Evolutionary conservation across 805 yeast genomes (phyloP), one percentile per base, ranked within the genome.

Genomic region (Candida rishiriensis): DNA sequence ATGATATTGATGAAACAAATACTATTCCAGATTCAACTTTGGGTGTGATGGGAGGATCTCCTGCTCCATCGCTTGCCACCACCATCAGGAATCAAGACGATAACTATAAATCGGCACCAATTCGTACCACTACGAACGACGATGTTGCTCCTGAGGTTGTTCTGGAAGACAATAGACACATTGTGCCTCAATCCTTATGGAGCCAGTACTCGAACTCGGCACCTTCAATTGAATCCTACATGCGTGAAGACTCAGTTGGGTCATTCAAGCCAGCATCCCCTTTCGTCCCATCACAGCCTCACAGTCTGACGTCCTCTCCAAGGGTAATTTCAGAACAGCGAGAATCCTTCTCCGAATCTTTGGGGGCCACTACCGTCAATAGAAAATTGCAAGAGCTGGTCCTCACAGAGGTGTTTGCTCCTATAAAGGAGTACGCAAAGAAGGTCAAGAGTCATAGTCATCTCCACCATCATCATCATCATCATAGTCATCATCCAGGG

Each of bases 111-210:
- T 29, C 28, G 16, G 40, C 47, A 12, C 47, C 44, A 16, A 29
- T 21, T 13, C 11, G 26, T 4, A 14, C 30, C 12, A 31, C 32
- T 13, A 14, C 40, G 3, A 29, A 36, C 12, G 54, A 47, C n/a
- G 51, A 42, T 29, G 18, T 45, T n/a, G 53, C 79, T 10, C 86
- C 91, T 3, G 97, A 88, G 57, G 98, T 91, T n/a, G 81, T 86
- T 1, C 71, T 91, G 30, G 90, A 88, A 61, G 98, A 91, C 57
- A 91, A 91, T 63, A 83, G 79, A 46, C 99, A 91, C 63, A 90
- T 91, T 43, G 83, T 91, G 29, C 97, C 98, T 0, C 84, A 83
- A 44, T 81, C 89, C 3, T 63, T 88, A 49, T 78, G 88, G 79
- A 73, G 73, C 47, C 79, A 76, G 43, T 83, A 79, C 55, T 52